Percentiles rank a stretch among this genome's conserved stretches.
phyloP scores from a whole-genome alignment of 169 alveolate genomes.

The Theileria orientalis region DNA sequence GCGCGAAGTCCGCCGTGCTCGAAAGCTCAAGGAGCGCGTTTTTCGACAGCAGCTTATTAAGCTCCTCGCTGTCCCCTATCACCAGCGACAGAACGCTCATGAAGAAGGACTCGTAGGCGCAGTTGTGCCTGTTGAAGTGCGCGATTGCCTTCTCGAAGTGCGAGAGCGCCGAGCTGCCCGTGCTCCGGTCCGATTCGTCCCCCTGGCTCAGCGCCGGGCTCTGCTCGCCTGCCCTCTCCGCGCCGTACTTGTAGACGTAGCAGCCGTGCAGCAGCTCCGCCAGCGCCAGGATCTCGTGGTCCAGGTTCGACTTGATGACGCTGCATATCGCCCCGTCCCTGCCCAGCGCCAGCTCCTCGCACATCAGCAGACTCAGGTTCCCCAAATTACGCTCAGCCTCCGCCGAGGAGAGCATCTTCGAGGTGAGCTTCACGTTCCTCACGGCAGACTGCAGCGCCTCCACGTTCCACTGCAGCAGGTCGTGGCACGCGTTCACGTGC shows the following conservation, averaged over 20 bases:
- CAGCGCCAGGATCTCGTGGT: slow-evolving; percentile 56
- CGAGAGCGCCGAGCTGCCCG: slow-evolving; percentile 13
- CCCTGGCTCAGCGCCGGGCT: background rate
- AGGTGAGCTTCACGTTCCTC: background rate
- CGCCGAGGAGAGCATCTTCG: background rate
- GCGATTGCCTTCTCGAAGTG: slow-evolving; percentile 47
- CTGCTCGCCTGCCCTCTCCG: background rate
- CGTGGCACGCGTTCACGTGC: background rate
- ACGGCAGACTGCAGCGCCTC: background rate
- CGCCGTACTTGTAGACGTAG: background rate
- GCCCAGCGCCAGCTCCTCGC: slow-evolving; percentile 30
- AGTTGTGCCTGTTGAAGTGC: slow-evolving; percentile 13
- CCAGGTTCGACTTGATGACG: slow-evolving; percentile 22
- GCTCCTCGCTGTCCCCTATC: slow-evolving; percentile 30
- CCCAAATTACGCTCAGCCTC: background rate
- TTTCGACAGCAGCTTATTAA: slow-evolving; percentile 22
- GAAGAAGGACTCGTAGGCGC: slow-evolving; percentile 36
- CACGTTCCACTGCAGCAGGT: background rate
- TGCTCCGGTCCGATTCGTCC: background rate
- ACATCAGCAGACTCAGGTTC: slow-evolving; percentile 7
- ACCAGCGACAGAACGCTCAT: slow-evolving; percentile 18
- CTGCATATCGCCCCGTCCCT: slow-evolving; percentile 7
- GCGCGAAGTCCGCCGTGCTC: slow-evolving; percentile 36
- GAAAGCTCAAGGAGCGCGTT: slow-evolving; percentile 35
- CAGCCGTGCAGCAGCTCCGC: slow-evolving; percentile 31